These are phyloP conservation scores for Neurospora cerealis DNA, from an alignment of 495 filamentous ascomycete species.

Conservation along the genomic window DNA sequence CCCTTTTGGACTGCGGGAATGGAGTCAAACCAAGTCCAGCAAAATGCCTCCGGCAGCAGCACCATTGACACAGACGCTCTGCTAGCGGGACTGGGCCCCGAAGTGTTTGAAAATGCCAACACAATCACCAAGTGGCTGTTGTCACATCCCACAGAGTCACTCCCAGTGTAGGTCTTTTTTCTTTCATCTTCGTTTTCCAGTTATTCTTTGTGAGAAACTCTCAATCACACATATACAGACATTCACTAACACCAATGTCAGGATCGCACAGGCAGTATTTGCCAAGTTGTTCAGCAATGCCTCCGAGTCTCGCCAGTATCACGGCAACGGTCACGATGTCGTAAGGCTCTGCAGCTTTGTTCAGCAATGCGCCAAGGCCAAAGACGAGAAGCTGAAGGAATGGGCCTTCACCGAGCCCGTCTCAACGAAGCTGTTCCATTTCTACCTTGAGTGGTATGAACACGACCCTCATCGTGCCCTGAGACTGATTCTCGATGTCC, in stretches of 20 bases:
- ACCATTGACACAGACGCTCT: not conserved
- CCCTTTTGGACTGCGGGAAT: not conserved
- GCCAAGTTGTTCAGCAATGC: conserved; percentile 33
- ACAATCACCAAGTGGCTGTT: conserved; percentile 23
- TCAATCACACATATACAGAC: not conserved
- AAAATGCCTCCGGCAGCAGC: not conserved
- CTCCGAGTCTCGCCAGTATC: conserved; percentile 28
- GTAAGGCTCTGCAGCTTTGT: conserved; percentile 45
- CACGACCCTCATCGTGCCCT: conserved; percentile 63
- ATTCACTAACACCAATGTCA: conserved; percentile 7
- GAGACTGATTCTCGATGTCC: conserved; percentile 57
- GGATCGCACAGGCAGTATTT: conserved; percentile 23
- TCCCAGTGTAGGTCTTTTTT: conserved; percentile 9
- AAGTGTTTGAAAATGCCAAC: conserved; percentile 22
- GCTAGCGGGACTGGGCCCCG: conserved; percentile 4
- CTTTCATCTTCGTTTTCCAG: not conserved
- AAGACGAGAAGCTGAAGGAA: conserved; percentile 22
- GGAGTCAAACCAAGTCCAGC: not conserved
- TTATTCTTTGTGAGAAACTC: not conserved
- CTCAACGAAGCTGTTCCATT: conserved; percentile 53
- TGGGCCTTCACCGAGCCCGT: conserved; percentile 41
- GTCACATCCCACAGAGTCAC: conserved; percentile 8
- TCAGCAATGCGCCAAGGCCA: conserved; percentile 42
- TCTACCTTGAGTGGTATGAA: conserved; percentile 66
- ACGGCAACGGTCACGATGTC: conserved; percentile 32